These are phyloP conservation scores for Buddleja alternifolia DNA, from an alignment of 257 asterid genomes.

Conservation along the genomic window DNA sequence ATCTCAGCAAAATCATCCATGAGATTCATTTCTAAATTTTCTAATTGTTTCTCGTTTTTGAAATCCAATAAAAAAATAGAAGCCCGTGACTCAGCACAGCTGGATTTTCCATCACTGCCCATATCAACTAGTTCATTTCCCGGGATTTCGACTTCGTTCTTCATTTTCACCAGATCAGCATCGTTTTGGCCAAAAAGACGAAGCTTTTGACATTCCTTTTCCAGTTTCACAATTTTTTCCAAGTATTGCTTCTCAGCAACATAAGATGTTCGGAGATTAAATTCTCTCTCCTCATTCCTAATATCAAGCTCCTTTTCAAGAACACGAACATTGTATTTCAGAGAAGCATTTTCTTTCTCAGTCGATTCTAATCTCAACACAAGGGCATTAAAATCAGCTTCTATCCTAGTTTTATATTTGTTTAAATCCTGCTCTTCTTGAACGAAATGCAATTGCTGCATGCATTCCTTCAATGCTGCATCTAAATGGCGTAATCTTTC, in stretches of 20 bases:
- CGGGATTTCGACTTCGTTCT: conserved; percentile 55
- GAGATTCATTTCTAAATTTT: conserved; percentile 65
- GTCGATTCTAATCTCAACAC: conserved; percentile 59
- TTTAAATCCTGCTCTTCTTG: conserved; percentile 77
- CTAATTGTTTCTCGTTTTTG: conserved; percentile 44
- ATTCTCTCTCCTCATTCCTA: conserved; percentile 86
- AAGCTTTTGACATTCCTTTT: conserved; percentile 75
- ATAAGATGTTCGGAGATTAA: conserved; percentile 62
- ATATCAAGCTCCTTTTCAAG: conserved; percentile 83
- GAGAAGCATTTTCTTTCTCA: conserved; percentile 73
- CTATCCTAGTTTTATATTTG: conserved; percentile 45
- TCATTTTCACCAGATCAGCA: conserved; percentile 67
- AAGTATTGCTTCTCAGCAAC: conserved; percentile 56
- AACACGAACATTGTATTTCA: conserved; percentile 69
- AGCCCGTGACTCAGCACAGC: conserved; percentile 67
- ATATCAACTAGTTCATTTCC: conserved; percentile 52
- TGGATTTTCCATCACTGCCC: conserved; percentile 66
- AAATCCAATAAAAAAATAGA: conserved; percentile 59
- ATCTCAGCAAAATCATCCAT: conserved; percentile 98
- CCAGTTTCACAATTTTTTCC: conserved; percentile 72
- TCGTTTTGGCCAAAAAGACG: conserved; percentile 68
- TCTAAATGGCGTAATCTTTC: conserved; percentile 74
- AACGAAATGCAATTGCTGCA: conserved; percentile 74
- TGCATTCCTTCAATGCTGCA: conserved; percentile 88
- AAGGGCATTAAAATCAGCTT: conserved; percentile 55